These are phyloP conservation scores for Daldinia childiae DNA, from an alignment of 495 filamentous ascomycete genomes.

Conservation along the genomic window DNA sequence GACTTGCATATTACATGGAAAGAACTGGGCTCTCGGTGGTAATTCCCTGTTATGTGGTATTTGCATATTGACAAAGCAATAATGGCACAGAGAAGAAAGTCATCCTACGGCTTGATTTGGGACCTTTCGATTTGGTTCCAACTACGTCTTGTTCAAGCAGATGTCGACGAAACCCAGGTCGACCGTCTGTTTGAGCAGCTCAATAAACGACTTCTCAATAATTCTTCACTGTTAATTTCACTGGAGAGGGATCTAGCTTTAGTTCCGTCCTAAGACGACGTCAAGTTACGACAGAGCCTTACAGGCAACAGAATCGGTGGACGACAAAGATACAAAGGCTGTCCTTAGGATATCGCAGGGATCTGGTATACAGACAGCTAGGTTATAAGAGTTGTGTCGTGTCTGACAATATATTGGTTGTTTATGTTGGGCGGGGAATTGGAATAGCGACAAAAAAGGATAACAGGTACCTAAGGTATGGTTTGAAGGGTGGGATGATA, in stretches of 20 bases:
- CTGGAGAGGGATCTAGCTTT: not conserved
- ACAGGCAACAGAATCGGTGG: not conserved
- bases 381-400: slow-evolving; percentile 1
- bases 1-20: slow-evolving; percentile 3
- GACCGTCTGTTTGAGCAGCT: not conserved
- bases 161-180: not conserved
- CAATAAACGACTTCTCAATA: not conserved
- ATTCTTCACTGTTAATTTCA: slow-evolving; percentile 8
- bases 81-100: not conserved
- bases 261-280: slow-evolving; percentile 9
- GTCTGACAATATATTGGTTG: not conserved
- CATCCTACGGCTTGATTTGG: slow-evolving; percentile 3
- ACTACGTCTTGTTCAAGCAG: not conserved
- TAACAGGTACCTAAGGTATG: too few relatives aligned
- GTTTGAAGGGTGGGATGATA: slow-evolving; percentile 8
- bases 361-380: slow-evolving; percentile 1
- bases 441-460: slow-evolving; percentile 15
- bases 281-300: not conserved
- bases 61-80: slow-evolving; percentile 5
- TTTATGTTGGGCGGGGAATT: not conserved
- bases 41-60: slow-evolving; percentile 11
- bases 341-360: not conserved
- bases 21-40: slow-evolving; percentile 7
- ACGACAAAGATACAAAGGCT: not conserved
- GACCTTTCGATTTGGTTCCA: slow-evolving; percentile 4